Evolutionary conservation across 2,329 filamentous ascomycete species (phyloP), one percentile per base, ranked within the genome.

Genomic region (Reticulascus tulasneorum): DNA sequence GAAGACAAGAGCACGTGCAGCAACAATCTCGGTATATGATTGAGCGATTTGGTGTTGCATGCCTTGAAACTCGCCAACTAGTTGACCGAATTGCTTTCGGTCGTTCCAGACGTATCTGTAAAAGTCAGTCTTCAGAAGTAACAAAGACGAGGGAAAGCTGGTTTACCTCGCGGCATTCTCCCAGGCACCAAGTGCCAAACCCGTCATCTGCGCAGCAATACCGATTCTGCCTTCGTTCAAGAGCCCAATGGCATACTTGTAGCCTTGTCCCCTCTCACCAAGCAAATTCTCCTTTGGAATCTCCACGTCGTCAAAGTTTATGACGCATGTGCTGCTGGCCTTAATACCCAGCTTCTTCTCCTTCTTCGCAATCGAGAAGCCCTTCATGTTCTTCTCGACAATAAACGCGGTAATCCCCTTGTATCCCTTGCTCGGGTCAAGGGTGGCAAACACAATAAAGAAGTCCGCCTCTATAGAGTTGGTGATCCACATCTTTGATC

Each of bases 401-500:
- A 98, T 71, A 60, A 98, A 98, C 34, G 93, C 93, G 3, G 89
- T 90, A 63, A 98, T 98, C 40, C 93, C 93, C 66, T 90, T 91
- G 75, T 98, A 96, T 35, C 89, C 91, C 69, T 91, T 89, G 67
- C 79, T 82, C 1, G 84, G 90, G 58, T 96, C 84, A 24, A 98
- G 72, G 66, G 96, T 98, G 55, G 93, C 93, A 58, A 98, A 98
- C 40, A 98, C 93, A 55, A 98, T 91, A 69, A 96, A 98, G 70
- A 97, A 84, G 42, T 82, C 81, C 15, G 93, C 85, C 67, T 98
- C 93, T 69, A 91, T 82, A 33, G 86, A 84, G 74, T 98, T 98
- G 46, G 93, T 98, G 66, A 98, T 98, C 93, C 93, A 98, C 93
- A 98, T 98, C 78, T 98, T 98, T 63, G 79, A 82, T 32, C 93